Percentiles rank a stretch among this genome's conserved stretches.
These are phyloP conservation scores for Xylariales sp. DNA, from an alignment of 2,329 filamentous ascomycete genomes.

Conservation along the genomic window DNA sequence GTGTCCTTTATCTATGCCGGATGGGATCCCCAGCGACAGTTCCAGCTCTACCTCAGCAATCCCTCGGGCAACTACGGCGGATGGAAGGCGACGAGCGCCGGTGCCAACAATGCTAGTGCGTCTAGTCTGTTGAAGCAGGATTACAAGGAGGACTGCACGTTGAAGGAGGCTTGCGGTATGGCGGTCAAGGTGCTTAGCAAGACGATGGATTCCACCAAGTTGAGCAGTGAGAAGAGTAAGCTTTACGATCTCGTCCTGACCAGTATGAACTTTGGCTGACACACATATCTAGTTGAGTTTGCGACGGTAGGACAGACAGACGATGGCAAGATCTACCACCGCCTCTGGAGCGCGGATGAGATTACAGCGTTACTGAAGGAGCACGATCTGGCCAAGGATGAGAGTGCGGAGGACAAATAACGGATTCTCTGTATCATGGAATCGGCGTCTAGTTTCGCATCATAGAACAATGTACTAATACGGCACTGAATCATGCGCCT, in stretches of 20 bases:
- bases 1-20: slow-evolving; percentile 99
- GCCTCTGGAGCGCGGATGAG: slow-evolving; percentile 94
- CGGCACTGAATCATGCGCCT: too few species aligned
- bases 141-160: slow-evolving; percentile 95
- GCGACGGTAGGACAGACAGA: slow-evolving; percentile 95
- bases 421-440: neutral
- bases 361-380: slow-evolving; percentile 92
- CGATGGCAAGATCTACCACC: slow-evolving; percentile 95
- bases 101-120: slow-evolving; percentile 96
- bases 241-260: slow-evolving; percentile 20
- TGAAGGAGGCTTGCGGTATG: slow-evolving; percentile 95
- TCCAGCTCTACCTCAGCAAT: slow-evolving; percentile 99
- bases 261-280: too few species aligned
- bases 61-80: slow-evolving; percentile 98
- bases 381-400: slow-evolving; percentile 87
- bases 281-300: slow-evolving; percentile 83
- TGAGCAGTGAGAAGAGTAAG: slow-evolving; percentile 98
- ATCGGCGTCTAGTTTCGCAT: slow-evolving; percentile 8
- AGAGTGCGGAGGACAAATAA: slow-evolving; percentile 64
- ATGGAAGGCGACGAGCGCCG: slow-evolving; percentile 97
- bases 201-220: slow-evolving; percentile 99
- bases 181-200: slow-evolving; percentile 99
- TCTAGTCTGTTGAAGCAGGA: slow-evolving; percentile 98
- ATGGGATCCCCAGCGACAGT: slow-evolving; percentile 92
- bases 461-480: slow-evolving; percentile 10